These are phyloP conservation scores for Plenodomus biglobosus DNA, from an alignment of 2,329 filamentous ascomycete genomes.

Conservation along the genomic window DNA sequence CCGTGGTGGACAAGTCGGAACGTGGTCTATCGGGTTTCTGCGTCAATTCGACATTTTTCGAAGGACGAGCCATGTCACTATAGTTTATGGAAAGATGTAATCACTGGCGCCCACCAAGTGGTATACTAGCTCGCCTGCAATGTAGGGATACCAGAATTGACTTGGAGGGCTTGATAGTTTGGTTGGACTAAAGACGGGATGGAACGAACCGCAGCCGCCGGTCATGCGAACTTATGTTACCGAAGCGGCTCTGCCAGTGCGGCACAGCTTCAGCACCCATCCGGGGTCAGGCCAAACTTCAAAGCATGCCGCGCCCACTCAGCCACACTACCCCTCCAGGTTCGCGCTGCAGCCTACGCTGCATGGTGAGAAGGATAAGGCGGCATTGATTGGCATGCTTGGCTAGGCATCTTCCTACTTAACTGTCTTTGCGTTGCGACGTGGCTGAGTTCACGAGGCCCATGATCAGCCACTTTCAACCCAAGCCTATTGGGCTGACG, in stretches of 20 bases:
- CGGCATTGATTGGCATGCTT: not conserved
- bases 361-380: too few relatives aligned
- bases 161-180: too few relatives aligned
- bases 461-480: not conserved
- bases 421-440: not conserved
- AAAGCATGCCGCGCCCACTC: not conserved
- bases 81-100: not conserved
- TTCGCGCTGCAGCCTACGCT: not conserved
- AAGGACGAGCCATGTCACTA: not conserved
- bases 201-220: not conserved
- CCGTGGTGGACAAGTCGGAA: not conserved
- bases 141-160: too few relatives aligned
- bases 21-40: not conserved
- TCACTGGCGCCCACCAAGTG: too few relatives aligned
- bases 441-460: not conserved
- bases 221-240: not conserved
- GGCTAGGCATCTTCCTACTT: not conserved
- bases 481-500: too few relatives aligned
- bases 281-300: too few relatives aligned
- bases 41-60: not conserved
- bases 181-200: not conserved
- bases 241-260: not conserved
- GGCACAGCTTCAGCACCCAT: not conserved
- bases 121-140: too few relatives aligned
- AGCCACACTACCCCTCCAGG: not conserved